Base-by-base conservation (phyloP, 805 yeast species). In the Nakazawaea wickerhamii region DNA sequence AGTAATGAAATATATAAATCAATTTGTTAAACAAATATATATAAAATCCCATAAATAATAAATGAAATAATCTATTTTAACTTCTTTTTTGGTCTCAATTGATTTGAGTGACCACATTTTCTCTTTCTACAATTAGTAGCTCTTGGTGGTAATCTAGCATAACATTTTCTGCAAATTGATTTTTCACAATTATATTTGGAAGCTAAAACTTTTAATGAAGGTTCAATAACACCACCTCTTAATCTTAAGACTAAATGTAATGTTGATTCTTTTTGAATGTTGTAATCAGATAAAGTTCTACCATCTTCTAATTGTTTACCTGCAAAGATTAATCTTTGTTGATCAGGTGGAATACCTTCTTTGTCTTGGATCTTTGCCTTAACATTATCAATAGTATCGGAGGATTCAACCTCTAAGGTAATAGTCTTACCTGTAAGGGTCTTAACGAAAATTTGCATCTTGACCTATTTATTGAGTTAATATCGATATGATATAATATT, bases 41-140 rank as follows among this genome's bases (percentile, higher is more conserved):
- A 28, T 28, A n/a, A 31, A 6, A 31, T n/a, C 9, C 9, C 14
- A 17, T 15, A 36, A 28, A 28, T 14, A 11, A 37, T 22, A 41
- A 34, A 64, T 61, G 68, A 69, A 69, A 66, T 62, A 67, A 75
- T 70, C 75, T 77, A 90, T 81, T 90, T 89, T 72, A 88, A 82
- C 90, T 91, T 91, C 95, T 91, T 91, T 95, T 91, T 93, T 77
- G 98, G 98, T 82, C 99, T 89, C 76, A 93, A 87, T 81, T 93
- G 99, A 84, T 93, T 93, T 72, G 96, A 81, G 95, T 93, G 99
- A 69, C 99, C 99, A 79, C 99, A 93, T 84, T 93, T 93, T 88
- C 97, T 89, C 98, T 93, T 93, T 82, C 99, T 89, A 84, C 99
- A 93, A 96, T 93, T 93, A 76, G 98, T 93, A 64, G 99, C 99